A percentile compares a stretch with the other conserved stretches of the same genome.
These are phyloP conservation scores for Dalbergia oliveri DNA, from an alignment of 306 rosid genomes.

Conservation along the genomic window DNA sequence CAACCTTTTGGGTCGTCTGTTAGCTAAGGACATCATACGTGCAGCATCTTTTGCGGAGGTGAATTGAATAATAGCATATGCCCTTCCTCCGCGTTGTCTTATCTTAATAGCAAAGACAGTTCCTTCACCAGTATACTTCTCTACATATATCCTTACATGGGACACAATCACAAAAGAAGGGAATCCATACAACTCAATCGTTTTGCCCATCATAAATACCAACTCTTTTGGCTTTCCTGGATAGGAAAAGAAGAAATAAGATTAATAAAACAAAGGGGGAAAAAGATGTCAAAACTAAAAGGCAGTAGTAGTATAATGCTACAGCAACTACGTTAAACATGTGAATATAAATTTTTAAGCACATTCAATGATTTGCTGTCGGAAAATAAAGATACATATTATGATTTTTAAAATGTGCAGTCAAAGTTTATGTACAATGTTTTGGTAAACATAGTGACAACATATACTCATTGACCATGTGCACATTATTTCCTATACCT, in stretches of 20 bases:
- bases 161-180: slow-evolving; percentile 43
- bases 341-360: slow-evolving; percentile 5
- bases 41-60: slow-evolving; percentile 45
- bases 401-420: neutral
- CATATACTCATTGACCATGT: neutral
- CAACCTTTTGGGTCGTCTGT: neutral
- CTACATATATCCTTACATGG: slow-evolving; percentile 55
- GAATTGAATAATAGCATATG: slow-evolving; percentile 78
- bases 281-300: neutral
- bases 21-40: slow-evolving; percentile 45
- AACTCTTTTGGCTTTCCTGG: slow-evolving; percentile 39
- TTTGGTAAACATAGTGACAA: neutral
- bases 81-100: slow-evolving; percentile 56
- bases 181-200: slow-evolving; percentile 75
- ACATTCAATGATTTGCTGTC: neutral
- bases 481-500: neutral
- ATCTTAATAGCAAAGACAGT: slow-evolving; percentile 64
- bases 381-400: too few species aligned
- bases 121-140: slow-evolving; percentile 63
- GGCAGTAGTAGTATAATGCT: neutral
- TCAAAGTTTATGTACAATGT: neutral
- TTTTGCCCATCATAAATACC: slow-evolving; percentile 63
- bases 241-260: neutral
- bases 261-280: neutral
- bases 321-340: slow-evolving; percentile 18